phyloP scores from a whole-genome alignment of 257 asterid genomes.

The Henckelia pumila region DNA sequence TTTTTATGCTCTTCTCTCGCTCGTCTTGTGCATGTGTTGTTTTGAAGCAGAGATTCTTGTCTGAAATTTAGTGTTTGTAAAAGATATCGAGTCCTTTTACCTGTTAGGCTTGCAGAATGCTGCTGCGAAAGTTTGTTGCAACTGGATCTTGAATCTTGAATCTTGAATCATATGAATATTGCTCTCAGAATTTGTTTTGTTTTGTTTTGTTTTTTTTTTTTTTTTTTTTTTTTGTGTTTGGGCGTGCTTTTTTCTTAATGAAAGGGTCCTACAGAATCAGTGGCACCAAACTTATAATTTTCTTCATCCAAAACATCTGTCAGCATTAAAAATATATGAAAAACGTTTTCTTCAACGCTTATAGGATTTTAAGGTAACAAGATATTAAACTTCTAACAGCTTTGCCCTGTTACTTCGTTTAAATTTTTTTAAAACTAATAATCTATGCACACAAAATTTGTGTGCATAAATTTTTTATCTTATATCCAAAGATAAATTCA shows the following conservation, averaged over 20 bases:
- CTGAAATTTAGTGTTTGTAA: background rate
- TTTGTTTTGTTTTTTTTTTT: background rate
- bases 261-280: no score
- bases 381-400: background rate
- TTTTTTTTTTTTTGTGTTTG: no score
- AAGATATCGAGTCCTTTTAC: background rate
- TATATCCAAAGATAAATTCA: no score
- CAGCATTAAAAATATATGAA: background rate
- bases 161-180: no score
- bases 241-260: background rate
- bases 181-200: no score
- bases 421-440: no score
- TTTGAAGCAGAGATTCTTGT: background rate
- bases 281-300: no score
- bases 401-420: background rate
- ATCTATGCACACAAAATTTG: no score
- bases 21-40: background rate
- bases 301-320: no score
- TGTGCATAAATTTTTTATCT: no score
- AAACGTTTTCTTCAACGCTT: background rate
- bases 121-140: background rate
- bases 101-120: background rate
- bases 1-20: background rate
- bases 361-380: background rate
- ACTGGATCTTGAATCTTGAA: no score